Base-by-base conservation (phyloP, 1,284 basidiomycete species). In the Coniferiporia sulphurascens region DNA sequence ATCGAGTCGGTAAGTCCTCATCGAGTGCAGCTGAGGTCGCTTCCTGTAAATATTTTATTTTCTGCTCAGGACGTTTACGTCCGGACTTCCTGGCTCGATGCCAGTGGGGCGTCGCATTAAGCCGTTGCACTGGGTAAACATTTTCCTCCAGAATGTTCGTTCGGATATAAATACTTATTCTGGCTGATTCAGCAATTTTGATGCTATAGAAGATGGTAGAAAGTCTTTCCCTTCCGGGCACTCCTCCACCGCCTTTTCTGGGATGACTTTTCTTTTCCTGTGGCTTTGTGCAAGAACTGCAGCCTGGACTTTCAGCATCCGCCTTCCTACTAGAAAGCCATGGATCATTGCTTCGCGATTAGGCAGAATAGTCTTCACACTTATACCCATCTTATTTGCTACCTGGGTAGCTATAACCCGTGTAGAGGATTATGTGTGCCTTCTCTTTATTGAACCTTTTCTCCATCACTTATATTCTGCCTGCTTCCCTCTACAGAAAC, bases 41-140 rank as follows among this genome's bases (percentile, higher is more conserved):
- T 4, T n/a, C 15, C 13, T 22, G 7, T 21, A 50, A 19, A 9
- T 41, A 2, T n/a, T 35, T 15, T 55, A 21, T 48, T 45, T 50
- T 35, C 13, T 41, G 44, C 56, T 6, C 58, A 86, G 85, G 86
- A 48, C 76, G 86, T 15, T 71, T 89, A 13, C 76, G 87, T 12
- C 87, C 87, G 0, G 87, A 89, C 67, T 89, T 89, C 65, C 76
- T 89, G 46, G 74, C 77, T 10, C 77, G 86, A 32, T 88, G 86
- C 65, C 75, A 79, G 64, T 89, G 84, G 82, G 78, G 83, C 56
- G 71, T 74, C 6, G 67, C 70, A 0, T 56, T 74, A 0, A 66
- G 76, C 59, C 70, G 71, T 41, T 89, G 87, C 67, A 79, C 81
- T 17, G 87, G 85, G 82, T 84, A 65, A 44, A 32, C 63, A 9